Evolutionary conservation across 768 basidiomycete species (phyloP), one percentile per base, ranked within the genome.

Genomic region (Dendrothele bispora): DNA sequence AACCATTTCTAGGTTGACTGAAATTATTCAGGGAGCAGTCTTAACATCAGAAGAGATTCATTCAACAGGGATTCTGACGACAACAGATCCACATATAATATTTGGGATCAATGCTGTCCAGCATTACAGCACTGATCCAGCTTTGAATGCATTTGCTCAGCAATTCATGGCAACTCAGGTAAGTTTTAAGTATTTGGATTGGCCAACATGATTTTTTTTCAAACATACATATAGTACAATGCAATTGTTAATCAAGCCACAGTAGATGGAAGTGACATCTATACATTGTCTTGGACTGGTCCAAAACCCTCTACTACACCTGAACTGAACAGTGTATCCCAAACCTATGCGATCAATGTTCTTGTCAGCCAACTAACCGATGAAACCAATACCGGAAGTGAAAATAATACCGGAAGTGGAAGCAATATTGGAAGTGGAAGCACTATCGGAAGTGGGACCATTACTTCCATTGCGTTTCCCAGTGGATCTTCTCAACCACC

Each of bases 221-320:
- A n/a, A n/a, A n/a, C n/a, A n/a, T n/a, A n/a, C n/a, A n/a, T n/a
- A n/a, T 43, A 55, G 54, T 55, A 48, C 39, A 55, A 55, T 32
- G 54, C 54, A 25, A 38, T 55, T 20, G 27, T 39, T 17, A 43
- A 55, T n/a, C 46, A 47, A 25, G 51, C 55, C 14, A 55, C 54
- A 20, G 27, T 38, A 10, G 29, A 40, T 25, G 51, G 51, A 39
- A 49, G 43, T 27, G 39, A 50, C 24, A 55, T 55, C 21, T 52
- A 55, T 36, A 40, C 14, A 27, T 12, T 12, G n/a, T 43, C 48
- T 7, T 55, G 55, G 51, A 22, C 32, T 10, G 51, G 48, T 14
- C 55, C 55, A 15, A 40, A 48, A 17, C 32, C 35, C 20, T 44
- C 1, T 20, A 15, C 14, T 53, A 37, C 45, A 44, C 35, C 4